These are phyloP conservation scores for Arthrocladium fulminans DNA, from an alignment of 2,329 filamentous ascomycete genomes.

Conservation along the genomic window DNA sequence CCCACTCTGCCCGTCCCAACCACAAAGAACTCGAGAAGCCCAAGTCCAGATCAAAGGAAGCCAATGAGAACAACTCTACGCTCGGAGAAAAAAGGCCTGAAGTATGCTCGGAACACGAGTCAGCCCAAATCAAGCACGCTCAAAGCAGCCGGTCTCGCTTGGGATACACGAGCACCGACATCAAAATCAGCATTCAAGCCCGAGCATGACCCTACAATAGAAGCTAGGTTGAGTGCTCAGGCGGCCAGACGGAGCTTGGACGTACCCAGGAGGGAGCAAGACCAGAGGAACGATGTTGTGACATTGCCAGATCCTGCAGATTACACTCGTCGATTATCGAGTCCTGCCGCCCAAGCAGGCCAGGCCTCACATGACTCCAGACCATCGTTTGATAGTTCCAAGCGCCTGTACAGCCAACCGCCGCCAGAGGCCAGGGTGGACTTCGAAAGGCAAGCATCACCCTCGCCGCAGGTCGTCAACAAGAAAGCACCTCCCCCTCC, in stretches of 20 bases:
- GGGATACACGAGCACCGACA: slow-evolving; percentile 35
- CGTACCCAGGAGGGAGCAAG: slow-evolving; percentile 9
- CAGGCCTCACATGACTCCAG: slow-evolving; percentile 1
- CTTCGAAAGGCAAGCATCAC: slow-evolving; percentile 15
- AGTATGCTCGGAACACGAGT: slow-evolving; percentile 38
- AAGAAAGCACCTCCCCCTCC: slow-evolving; percentile 14
- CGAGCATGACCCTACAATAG: slow-evolving; percentile 20
- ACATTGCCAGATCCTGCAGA: slow-evolving; percentile 15
- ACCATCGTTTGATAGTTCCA: not conserved
- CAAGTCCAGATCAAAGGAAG: slow-evolving; percentile 53
- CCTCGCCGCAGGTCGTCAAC: slow-evolving; percentile 11
- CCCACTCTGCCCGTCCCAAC: slow-evolving; percentile 27
- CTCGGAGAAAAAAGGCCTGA: slow-evolving; percentile 37
- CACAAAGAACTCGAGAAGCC: slow-evolving; percentile 46
- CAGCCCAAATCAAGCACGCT: slow-evolving; percentile 46
- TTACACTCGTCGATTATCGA: slow-evolving; percentile 6
- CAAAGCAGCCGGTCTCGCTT: slow-evolving; percentile 56
- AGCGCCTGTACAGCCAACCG: not conserved
- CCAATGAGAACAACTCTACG: slow-evolving; percentile 50
- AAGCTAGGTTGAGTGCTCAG: slow-evolving; percentile 22
- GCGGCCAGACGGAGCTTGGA: slow-evolving; percentile 22
- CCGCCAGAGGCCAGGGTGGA: slow-evolving; percentile 4
- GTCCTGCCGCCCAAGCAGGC: not conserved
- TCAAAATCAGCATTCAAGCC: slow-evolving; percentile 13
- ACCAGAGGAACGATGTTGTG: slow-evolving; percentile 8